phyloP scores from a whole-genome alignment of 2,329 filamentous ascomycete species.

The Pyrenochaeta sp. region DNA sequence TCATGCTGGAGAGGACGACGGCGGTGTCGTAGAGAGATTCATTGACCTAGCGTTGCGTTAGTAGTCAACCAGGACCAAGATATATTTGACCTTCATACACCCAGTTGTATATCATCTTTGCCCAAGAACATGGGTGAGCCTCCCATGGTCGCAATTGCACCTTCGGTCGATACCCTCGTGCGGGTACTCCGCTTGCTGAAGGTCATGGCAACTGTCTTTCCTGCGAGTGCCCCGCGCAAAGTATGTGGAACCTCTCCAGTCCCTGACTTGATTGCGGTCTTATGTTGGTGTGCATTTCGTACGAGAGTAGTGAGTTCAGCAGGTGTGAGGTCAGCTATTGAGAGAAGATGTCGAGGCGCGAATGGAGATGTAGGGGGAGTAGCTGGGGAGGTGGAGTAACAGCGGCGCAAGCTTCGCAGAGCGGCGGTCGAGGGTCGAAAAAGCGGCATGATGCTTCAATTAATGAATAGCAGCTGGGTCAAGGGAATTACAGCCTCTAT shows the following conservation, averaged over 20 bases:
- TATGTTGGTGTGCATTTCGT: slow-evolving; percentile 80
- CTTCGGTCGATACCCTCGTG: slow-evolving; percentile 92
- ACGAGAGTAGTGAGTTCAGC: slow-evolving; percentile 83
- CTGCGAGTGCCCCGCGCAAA: slow-evolving; percentile 70
- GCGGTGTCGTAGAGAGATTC: slow-evolving; percentile 95
- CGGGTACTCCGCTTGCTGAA: slow-evolving; percentile 96
- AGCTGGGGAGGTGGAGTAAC: slow-evolving; percentile 45
- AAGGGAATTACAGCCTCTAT: slow-evolving; percentile 22
- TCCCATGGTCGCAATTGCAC: slow-evolving; percentile 85
- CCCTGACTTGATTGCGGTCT: slow-evolving; percentile 74
- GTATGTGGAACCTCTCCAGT: slow-evolving; percentile 64
- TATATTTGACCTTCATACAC: slow-evolving; percentile 62
- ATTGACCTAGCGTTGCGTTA: slow-evolving; percentile 69
- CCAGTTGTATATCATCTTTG: slow-evolving; percentile 94
- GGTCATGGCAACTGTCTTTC: slow-evolving; percentile 90
- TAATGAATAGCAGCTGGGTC: neutral
- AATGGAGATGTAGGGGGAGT: slow-evolving; percentile 62
- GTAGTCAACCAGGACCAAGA: neutral
- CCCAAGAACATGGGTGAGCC: slow-evolving; percentile 97
- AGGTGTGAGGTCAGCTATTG: slow-evolving; percentile 84
- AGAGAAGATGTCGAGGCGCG: slow-evolving; percentile 85
- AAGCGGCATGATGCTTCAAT: slow-evolving; percentile 39
- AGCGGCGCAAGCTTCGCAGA: slow-evolving; percentile 43
- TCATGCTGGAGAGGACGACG: slow-evolving; percentile 84
- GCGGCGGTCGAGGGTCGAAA: slow-evolving; percentile 40